Evolutionary conservation across 176 grass and related monocot genomes (phyloP), one percentile per base, ranked within the genome.

Genomic region (Musa beccarii): DNA sequence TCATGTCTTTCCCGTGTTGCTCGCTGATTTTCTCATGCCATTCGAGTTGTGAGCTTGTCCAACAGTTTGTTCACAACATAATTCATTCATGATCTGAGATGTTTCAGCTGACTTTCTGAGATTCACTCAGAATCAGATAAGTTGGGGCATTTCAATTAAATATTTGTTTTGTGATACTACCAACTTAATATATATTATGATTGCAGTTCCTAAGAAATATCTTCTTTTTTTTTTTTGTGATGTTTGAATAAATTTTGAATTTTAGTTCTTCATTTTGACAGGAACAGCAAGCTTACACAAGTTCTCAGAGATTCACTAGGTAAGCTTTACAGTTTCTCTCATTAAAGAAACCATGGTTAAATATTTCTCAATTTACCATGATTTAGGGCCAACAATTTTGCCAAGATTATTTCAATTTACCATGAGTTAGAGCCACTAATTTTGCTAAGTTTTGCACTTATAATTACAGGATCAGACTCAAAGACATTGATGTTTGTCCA

Each of bases 221-320:
- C 28, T 66, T 9, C 14, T 23, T 20, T 20, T 4, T 20, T 20
- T 4, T 71, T 52, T 28, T 72, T 52, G 19, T 52, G 9, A 59
- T 10, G 13, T 51, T 76, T 51, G 74, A 63, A 75, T 6, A 79
- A 43, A 25, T 11, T 56, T 49, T 79, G 34, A 80, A 21, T 52
- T 54, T 54, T 50, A 24, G 2, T 67, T 61, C 71, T 77, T 68
- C 67, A 28, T 53, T 78, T 89, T 87, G 19, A 65, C 82, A 98
- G 94, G 83, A 98, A 98, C 75, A 98, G 90, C 86, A 93, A 93
- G 73, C 90, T 98, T 85, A 98, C 94, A 77, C 94, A 98, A 87
- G 88, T 98, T 64, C 80, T 93, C 17, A 85, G 75, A 84, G 94
- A 98, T 91, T 98, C 94, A 73, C 76, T 98, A 77, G 94, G 94